A percentile compares a stretch with the other conserved stretches of the same genome.
Evolutionary conservation across 2,329 filamentous ascomycete genomes (phyloP).

Genomic region (Calycina marina): DNA sequence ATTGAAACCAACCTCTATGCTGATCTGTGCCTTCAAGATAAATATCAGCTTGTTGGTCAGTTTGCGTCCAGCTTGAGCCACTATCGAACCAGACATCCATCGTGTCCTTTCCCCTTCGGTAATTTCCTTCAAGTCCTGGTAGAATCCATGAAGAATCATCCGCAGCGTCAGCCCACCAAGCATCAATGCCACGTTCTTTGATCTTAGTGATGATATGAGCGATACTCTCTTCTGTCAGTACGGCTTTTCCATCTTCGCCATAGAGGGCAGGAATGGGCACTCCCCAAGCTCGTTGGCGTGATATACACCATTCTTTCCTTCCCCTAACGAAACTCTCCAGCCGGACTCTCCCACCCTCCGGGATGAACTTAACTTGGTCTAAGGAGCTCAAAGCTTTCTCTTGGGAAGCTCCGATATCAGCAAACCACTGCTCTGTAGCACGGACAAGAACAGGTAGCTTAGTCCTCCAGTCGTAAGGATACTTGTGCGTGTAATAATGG

Average conservation of each 20-base stretch:
- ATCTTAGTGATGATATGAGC: constrained; percentile 74
- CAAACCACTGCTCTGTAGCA: constrained; percentile 96
- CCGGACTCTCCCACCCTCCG: constrained; percentile 55
- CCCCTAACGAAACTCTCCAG: constrained; percentile 77
- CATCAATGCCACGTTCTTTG: constrained; percentile 64
- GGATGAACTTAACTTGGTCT: constrained; percentile 61
- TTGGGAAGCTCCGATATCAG: constrained; percentile 77
- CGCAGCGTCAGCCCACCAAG: constrained; percentile 79
- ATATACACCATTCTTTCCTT: constrained; percentile 95
- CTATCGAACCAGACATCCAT: constrained; percentile 99
- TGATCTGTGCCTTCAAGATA: constrained; percentile 94
- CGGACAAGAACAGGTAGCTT: constrained; percentile 83
- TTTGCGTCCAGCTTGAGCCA: constrained; percentile 75
- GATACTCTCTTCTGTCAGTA: constrained; percentile 68
- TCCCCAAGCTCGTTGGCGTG: constrained; percentile 87
- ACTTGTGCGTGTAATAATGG: constrained; percentile 74
- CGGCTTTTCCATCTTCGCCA: constrained; percentile 52
- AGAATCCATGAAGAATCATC: constrained; percentile 70
- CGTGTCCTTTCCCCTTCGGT: constrained; percentile 72
- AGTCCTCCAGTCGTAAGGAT: constrained; percentile 95
- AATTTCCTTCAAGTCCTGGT: constrained; percentile 42
- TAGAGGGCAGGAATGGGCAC: constrained; percentile 91
- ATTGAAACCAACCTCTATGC: constrained; percentile 97
- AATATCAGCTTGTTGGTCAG: constrained; percentile 52
- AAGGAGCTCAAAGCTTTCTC: constrained; percentile 55